Base-by-base conservation (phyloP, 257 asterid genomes). In the Echites panduratus region DNA sequence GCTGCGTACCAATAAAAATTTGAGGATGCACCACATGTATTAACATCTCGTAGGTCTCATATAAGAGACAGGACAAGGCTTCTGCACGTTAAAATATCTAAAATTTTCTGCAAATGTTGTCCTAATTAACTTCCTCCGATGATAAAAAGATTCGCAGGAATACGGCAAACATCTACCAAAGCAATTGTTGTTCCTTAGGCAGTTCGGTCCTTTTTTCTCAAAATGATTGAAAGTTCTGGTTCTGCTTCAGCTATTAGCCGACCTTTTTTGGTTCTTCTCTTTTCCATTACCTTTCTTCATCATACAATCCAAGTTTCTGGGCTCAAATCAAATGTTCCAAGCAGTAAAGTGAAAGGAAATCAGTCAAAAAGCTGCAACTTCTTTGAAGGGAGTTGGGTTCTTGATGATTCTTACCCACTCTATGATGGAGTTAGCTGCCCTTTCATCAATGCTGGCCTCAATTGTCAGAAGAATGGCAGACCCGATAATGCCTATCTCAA, bases 311-410 rank as follows among this genome's bases (percentile, higher is more conserved):
- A 13, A 12, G 72, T 22, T 54, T 29, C 40, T 22, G 62, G 64
- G 14, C 13, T 14, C 70, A 50, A 9, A 4, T 38, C 47, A 45
- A 45, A n/a, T 32, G 40, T 24, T 41, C 58, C 38, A 40, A 19
- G 10, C 1, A 19, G 10, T 22, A 59, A 74, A 17, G 68, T 20
- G 22, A 13, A 20, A 32, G 70, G 76, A 44, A 57, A 70, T 29
- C 59, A 67, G 57, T 50, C 58, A 59, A n/a, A 66, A 29, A 61
- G 76, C 47, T 90, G 96, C 70, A 68, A 88, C 79, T 40, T 87
- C 2, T 90, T 79, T 61, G 26, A 77, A 27, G 96, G 96, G 65
- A 88, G 87, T n/a, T 90, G 96, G 95, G 75, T 85, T 81, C 67
- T 35, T 22, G 96, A 88, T 79, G 49, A 78, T 47, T 80, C 85